phyloP scores from a whole-genome alignment of 352 stramenopile genomes.

The Labyrinthula sp. region DNA sequence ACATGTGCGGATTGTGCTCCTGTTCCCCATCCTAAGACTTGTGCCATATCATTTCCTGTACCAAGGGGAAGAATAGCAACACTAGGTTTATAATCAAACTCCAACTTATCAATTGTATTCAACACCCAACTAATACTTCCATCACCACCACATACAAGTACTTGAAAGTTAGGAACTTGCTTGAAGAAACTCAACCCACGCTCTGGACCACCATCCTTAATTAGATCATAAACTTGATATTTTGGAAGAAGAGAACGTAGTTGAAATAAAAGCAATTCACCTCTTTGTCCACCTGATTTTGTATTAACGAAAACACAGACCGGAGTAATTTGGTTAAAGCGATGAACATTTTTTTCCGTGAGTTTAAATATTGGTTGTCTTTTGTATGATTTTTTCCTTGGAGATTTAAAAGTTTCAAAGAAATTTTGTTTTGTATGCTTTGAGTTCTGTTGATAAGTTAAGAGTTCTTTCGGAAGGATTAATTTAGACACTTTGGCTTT shows the following conservation, averaged over 20 bases:
- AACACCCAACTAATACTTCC: slow-evolving; percentile 27
- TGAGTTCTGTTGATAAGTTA: too few relatives aligned
- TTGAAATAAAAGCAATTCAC: slow-evolving; percentile 14
- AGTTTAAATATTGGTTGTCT: too few relatives aligned
- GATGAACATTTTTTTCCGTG: background rate
- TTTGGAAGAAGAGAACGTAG: slow-evolving; percentile 12
- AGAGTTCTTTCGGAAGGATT: too few relatives aligned
- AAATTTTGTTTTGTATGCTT: too few relatives aligned
- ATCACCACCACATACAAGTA: slow-evolving; percentile 27
- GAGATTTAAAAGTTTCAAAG: too few relatives aligned
- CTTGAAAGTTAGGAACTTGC: slow-evolving; percentile 14
- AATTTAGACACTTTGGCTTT: too few relatives aligned
- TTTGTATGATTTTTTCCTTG: too few relatives aligned
- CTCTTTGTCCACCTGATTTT: slow-evolving; percentile 17
- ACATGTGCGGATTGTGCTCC: slow-evolving; percentile 37
- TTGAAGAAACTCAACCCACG: slow-evolving; percentile 13
- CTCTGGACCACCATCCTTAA: background rate
- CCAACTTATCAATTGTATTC: slow-evolving; percentile 21
- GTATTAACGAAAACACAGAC: slow-evolving; percentile 23
- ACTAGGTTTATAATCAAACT: slow-evolving; percentile 40
- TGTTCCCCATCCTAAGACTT: slow-evolving; percentile 72
- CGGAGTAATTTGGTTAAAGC: slow-evolving; percentile 4
- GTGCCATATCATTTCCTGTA: slow-evolving; percentile 80
- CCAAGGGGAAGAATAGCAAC: slow-evolving; percentile 79
- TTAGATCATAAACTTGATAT: slow-evolving; percentile 19